These are phyloP conservation scores for Bimuria novae-zelandiae DNA, from an alignment of 2,329 filamentous ascomycete genomes.

Conservation along the genomic window DNA sequence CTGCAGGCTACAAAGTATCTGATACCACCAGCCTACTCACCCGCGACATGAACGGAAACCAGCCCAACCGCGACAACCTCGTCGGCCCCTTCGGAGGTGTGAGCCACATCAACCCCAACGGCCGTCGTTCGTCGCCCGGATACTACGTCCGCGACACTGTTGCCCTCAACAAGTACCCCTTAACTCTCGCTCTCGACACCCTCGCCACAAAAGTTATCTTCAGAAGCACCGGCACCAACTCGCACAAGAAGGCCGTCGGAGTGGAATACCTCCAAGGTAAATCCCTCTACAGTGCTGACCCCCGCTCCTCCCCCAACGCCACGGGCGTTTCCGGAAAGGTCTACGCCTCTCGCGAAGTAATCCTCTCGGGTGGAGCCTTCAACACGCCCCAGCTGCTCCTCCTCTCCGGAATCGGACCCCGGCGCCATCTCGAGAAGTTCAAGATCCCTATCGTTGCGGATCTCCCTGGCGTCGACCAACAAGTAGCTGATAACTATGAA, in stretches of 20 bases:
- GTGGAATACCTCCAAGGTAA: constrained; percentile 45
- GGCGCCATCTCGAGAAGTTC: constrained; percentile 55
- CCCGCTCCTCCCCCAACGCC: constrained; percentile 22
- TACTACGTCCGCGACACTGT: constrained; percentile 55
- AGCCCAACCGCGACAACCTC: constrained; percentile 49
- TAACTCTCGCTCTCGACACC: constrained; percentile 42
- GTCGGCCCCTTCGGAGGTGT: constrained; percentile 39
- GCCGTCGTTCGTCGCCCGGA: constrained; percentile 29
- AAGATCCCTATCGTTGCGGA: constrained; percentile 58
- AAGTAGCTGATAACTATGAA: constrained; percentile 64
- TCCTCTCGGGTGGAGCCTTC: constrained; percentile 54
- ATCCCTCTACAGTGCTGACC: constrained; percentile 1
- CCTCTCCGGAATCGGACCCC: constrained; percentile 64
- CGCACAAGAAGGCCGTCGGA: constrained; percentile 43
- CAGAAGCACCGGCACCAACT: constrained; percentile 24
- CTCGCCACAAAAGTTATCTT: constrained; percentile 51
- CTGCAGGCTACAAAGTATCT: constrained; percentile 42
- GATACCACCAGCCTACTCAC: constrained; percentile 18
- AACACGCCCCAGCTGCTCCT: constrained; percentile 67
- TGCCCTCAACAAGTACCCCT: constrained; percentile 45
- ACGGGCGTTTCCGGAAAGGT: background rate
- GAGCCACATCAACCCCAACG: constrained; percentile 30
- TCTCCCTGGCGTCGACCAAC: constrained; percentile 66
- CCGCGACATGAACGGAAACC: constrained; percentile 38
- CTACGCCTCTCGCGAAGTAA: constrained; percentile 18